Evolutionary conservation across 2,329 filamentous ascomycete genomes (phyloP).

Genomic region (Xylaria sp.): DNA sequence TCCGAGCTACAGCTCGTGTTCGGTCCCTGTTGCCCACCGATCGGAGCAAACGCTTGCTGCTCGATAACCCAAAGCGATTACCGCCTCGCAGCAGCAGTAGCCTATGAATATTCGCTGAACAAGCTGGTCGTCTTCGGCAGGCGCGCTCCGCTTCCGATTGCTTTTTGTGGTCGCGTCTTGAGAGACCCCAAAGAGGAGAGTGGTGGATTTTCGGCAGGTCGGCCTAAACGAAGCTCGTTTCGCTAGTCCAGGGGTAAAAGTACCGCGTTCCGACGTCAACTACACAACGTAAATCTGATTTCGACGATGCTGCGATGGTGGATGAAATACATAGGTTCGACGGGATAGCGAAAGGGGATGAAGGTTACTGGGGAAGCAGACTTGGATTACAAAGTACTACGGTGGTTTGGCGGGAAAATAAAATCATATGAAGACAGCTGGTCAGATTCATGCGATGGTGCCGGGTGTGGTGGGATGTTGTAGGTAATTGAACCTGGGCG

Average conservation of each 20-base stretch:
- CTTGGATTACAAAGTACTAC: conserved; percentile 22
- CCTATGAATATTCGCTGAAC: not conserved
- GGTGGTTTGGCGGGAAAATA: conserved; percentile 14
- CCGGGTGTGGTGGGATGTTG: conserved; percentile 33
- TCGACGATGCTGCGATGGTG: conserved; percentile 19
- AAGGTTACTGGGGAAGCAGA: not conserved
- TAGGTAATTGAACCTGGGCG: conserved; percentile 14
- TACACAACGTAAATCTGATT: conserved; percentile 14
- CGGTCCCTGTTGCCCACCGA: conserved; percentile 44
- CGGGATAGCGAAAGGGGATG: not conserved
- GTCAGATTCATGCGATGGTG: conserved; percentile 39
- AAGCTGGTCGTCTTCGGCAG: conserved; percentile 2
- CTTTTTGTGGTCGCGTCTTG: not conserved
- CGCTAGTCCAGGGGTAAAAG: conserved; percentile 35
- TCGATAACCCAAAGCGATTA: conserved; percentile 39
- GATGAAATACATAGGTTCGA: conserved; percentile 30
- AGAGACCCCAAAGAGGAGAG: conserved; percentile 2
- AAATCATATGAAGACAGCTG: conserved; percentile 37
- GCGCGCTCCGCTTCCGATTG: conserved; percentile 6
- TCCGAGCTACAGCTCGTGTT: not conserved
- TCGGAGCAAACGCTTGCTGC: conserved; percentile 42
- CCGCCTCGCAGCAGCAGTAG: conserved; percentile 26
- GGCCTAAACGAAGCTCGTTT: conserved; percentile 29
- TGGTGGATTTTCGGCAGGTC: conserved; percentile 10
- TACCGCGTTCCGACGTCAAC: conserved; percentile 26